Evolutionary conservation across 306 rosid genomes (phyloP).

Genomic region (Argentina anserina): DNA sequence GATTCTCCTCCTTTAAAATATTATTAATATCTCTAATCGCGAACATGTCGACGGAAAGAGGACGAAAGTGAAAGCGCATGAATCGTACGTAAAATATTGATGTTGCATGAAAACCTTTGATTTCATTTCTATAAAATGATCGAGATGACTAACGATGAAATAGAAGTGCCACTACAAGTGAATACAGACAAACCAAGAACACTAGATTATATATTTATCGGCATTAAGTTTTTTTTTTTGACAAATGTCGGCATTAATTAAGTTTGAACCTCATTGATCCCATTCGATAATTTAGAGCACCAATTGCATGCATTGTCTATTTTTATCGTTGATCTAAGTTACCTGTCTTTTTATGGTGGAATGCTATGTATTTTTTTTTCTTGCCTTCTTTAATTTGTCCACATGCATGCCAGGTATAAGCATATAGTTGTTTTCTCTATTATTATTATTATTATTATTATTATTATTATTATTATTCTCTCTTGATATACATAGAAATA

Average conservation of each 20-base stretch:
- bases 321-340: neutral
- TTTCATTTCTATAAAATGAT: neutral
- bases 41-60: neutral
- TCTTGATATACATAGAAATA: too few relatives aligned
- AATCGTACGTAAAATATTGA: neutral
- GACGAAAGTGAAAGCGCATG: neutral
- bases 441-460: too few relatives aligned
- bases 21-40: neutral
- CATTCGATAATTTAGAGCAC: neutral
- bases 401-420: too few relatives aligned
- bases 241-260: too few relatives aligned
- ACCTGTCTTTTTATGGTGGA: neutral
- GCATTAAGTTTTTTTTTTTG: neutral
- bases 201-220: neutral
- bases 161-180: neutral
- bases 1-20: neutral
- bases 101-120: neutral
- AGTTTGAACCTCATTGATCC: neutral
- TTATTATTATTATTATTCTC: too few relatives aligned
- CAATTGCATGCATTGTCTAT: neutral
- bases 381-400: neutral
- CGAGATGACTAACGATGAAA: neutral
- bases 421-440: too few relatives aligned
- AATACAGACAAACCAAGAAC: neutral
- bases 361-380: neutral